Percentiles rank a stretch among this genome's conserved stretches.
Conservation (phyloP, 441 rosid species). For the Corymbia calophylla region DNA sequence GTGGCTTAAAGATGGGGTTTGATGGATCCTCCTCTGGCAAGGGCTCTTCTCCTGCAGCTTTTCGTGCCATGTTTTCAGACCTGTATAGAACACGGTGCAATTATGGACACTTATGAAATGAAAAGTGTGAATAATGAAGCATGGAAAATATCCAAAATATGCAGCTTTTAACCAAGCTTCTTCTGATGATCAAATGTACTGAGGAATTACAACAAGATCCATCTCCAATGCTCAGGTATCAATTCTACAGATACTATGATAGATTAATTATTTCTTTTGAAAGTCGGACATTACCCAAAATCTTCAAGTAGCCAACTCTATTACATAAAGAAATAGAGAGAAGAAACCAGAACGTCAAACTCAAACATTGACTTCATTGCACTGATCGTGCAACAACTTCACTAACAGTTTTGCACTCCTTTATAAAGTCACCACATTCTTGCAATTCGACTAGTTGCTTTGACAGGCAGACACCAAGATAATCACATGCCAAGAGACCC, state of each 20-base stretch:
- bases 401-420: neutral
- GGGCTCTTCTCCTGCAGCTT: constrained; percentile 87
- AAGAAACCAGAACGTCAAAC: neutral
- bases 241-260: neutral
- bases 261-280: neutral
- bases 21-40: constrained; percentile 94
- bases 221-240: neutral
- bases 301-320: neutral
- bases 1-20: constrained; percentile 81
- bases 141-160: neutral
- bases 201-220: neutral
- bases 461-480: neutral
- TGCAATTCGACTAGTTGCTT: neutral
- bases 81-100: constrained; percentile 20
- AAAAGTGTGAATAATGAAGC: neutral
- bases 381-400: neutral
- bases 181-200: neutral
- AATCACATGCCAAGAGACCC: neutral
- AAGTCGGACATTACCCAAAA: neutral
- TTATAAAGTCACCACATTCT: neutral
- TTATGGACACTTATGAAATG: neutral
- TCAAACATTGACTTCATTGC: neutral
- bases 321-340: neutral
- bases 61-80: constrained; percentile 84
- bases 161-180: neutral